Evolutionary conservation across 768 basidiomycete genomes (phyloP), one percentile per base, ranked within the genome.

Genomic region (Trametes coccinea): DNA sequence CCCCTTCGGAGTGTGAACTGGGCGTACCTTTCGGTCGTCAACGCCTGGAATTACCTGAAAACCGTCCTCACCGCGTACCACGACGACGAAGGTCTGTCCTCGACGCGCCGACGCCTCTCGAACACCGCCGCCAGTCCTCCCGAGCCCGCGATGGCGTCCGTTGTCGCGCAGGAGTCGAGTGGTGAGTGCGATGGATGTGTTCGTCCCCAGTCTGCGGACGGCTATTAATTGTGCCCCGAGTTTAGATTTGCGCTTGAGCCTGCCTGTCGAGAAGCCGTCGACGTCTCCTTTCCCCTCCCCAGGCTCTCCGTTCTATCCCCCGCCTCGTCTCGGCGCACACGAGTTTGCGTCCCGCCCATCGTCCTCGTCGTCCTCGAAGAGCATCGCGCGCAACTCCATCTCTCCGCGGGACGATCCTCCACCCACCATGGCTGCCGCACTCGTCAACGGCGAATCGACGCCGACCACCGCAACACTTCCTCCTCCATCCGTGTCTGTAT

Each of bases 231-330:
- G 56, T 60, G 61, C 49, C 48, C 48, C 48, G 52, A 57, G 37
- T 43, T 31, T 63, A 71, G 72, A 72, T 47, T 45, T 65, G 53
- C 68, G 67, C 60, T 66, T 73, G n/a, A 69, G 70, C 31, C 65
- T 74, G 16, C 64, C 70, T 31, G 61, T 84, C 39, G 80, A 82
- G 62, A 70, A 73, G 27, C 75, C 80, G 8, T 78, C 82, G 16
- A 67, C 74, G 0, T 76, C 77, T 39, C 80, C 80, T 2, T 81
- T 81, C 74, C 88, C 87, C 0, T 87, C 85, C 0, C 89, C 89
- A 2, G 84, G 84, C 0, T 87, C 85, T 5, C 78, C 85, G 0
- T 90, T 90, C 66, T 68, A 88, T 2, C 86, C 89, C 2, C 89
- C 89, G 3, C 88, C 89, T 3, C 78, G 82, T 4, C 85, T 85